Evolutionary conservation across 2,329 filamentous ascomycete species (phyloP).

Genomic region (Neocatenulostroma microsporum): DNA sequence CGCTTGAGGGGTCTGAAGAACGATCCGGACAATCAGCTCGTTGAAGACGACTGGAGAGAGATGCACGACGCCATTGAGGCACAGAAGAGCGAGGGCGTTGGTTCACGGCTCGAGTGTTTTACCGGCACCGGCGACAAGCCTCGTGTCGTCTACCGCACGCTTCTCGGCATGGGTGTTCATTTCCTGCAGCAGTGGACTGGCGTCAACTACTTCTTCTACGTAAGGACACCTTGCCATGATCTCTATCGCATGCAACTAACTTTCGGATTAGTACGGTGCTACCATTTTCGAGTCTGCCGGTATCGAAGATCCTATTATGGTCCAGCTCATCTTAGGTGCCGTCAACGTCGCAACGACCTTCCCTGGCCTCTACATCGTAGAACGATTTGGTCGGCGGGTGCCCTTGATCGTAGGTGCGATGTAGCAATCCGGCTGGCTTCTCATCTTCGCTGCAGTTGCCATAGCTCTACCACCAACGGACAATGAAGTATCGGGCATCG

Average conservation of each 20-base stretch:
- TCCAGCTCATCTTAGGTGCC: conserved; percentile 36
- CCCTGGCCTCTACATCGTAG: too few species aligned
- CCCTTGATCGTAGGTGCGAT: too few species aligned
- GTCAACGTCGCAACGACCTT: too few species aligned
- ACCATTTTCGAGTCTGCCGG: conserved; percentile 37
- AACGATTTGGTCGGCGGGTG: too few species aligned
- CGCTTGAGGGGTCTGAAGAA: conserved; percentile 32
- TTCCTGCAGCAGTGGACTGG: conserved; percentile 31
- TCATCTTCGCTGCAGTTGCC: conserved; percentile 29
- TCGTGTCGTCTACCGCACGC: conserved; percentile 31
- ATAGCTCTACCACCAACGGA: conserved; percentile 34
- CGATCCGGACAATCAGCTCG: conserved; percentile 36
- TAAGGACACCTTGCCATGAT: conserved; percentile 31
- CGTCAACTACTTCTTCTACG: conserved; percentile 26
- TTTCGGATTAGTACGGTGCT: conserved; percentile 46
- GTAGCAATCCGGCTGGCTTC: conserved; percentile 28
- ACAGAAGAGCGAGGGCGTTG: conserved; percentile 29
- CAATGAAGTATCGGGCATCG: conserved; percentile 47
- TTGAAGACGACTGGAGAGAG: conserved; percentile 35
- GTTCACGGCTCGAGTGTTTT: conserved; percentile 27
- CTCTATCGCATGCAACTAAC: too few species aligned
- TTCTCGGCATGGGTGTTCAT: conserved; percentile 27
- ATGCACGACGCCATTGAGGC: conserved; percentile 34
- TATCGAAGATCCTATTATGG: conserved; percentile 20
- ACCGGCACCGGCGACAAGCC: conserved; percentile 35